Percentiles rank a stretch among this genome's conserved stretches.
Evolutionary conservation across 108 stramenopile species (phyloP).

Genomic region (Nitzschia sp.): DNA sequence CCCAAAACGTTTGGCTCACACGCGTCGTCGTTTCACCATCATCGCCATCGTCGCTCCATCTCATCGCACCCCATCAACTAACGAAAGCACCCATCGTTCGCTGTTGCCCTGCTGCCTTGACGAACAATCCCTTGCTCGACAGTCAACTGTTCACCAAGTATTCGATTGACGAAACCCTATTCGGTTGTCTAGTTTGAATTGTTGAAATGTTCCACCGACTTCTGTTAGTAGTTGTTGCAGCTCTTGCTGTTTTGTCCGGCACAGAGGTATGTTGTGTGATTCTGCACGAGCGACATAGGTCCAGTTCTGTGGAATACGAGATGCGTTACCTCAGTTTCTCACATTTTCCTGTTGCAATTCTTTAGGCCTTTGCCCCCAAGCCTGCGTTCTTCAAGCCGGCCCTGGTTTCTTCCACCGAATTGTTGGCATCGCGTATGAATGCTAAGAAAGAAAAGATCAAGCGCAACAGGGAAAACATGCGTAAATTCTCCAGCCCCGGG

Average conservation of each 20-base stretch:
- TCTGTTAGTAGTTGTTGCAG: conserved; percentile 33
- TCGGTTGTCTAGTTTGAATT: background rate
- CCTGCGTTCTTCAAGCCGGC: conserved; percentile 17
- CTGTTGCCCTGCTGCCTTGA: too few species aligned
- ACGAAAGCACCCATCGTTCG: too few species aligned
- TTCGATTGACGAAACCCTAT: background rate
- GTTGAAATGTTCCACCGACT: conserved; percentile 24
- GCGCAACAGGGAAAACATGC: conserved; percentile 92
- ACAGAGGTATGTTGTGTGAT: conserved; percentile 35
- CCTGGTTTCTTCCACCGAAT: conserved; percentile 20
- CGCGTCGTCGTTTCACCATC: too few species aligned
- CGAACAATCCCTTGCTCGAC: too few species aligned
- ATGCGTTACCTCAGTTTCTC: background rate
- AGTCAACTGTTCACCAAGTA: background rate
- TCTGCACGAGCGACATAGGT: too few species aligned
- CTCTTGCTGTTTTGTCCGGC: conserved; percentile 28
- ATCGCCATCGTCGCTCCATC: too few species aligned
- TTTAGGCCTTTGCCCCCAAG: conserved; percentile 44
- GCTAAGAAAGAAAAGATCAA: conserved; percentile 90
- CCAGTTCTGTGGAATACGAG: too few species aligned
- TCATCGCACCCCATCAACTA: too few species aligned
- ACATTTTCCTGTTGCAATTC: background rate
- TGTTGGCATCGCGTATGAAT: conserved; percentile 79
- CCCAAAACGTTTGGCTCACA: too few species aligned
- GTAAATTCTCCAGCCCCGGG: conserved; percentile 82